Conservation (phyloP, 805 yeast genomes). For the Lachancea sp. region DNA sequence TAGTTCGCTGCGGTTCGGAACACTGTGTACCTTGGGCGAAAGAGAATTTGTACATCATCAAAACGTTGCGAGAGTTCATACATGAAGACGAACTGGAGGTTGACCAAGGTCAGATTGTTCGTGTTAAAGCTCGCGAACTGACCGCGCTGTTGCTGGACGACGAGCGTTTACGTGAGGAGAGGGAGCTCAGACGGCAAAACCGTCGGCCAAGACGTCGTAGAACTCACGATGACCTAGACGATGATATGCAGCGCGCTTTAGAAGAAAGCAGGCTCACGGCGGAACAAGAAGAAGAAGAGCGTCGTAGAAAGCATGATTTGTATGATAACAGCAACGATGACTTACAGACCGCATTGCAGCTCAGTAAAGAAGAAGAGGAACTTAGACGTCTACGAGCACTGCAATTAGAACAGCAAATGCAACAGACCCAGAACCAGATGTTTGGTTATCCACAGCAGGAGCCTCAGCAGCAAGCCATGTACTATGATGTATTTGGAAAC, state of each 20-base stretch:
- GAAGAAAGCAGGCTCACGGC: conserved; percentile 78
- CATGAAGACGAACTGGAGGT: conserved; percentile 65
- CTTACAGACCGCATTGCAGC: conserved; percentile 27
- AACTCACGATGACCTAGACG: conserved; percentile 50
- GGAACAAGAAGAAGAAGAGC: conserved; percentile 67
- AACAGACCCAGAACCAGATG: conserved; percentile 17
- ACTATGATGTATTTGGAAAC: conserved; percentile 33
- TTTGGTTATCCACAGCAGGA: conserved; percentile 23
- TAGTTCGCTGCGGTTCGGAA: conserved; percentile 80
- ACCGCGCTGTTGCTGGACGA: conserved; percentile 75
- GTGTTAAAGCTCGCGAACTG: conserved; percentile 87
- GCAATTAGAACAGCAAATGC: conserved; percentile 23
- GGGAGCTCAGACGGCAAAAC: conserved; percentile 38
- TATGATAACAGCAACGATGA: conserved; percentile 26
- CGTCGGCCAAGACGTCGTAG: conserved; percentile 33
- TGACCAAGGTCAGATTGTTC: conserved; percentile 83
- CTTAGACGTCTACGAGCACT: conserved; percentile 27
- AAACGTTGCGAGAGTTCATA: conserved; percentile 86
- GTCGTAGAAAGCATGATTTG: conserved; percentile 29
- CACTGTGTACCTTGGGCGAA: conserved; percentile 88
- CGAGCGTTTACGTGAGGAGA: conserved; percentile 67
- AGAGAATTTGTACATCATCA: conserved; percentile 80
- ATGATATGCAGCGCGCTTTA: conserved; percentile 71
- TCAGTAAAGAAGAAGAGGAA: conserved; percentile 31
- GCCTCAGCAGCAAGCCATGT: conserved; percentile 25